Evolutionary conservation across 177 flowering plant genomes (phyloP), one percentile per base, ranked within the genome.

Genomic region (Vitis hybrid): DNA sequence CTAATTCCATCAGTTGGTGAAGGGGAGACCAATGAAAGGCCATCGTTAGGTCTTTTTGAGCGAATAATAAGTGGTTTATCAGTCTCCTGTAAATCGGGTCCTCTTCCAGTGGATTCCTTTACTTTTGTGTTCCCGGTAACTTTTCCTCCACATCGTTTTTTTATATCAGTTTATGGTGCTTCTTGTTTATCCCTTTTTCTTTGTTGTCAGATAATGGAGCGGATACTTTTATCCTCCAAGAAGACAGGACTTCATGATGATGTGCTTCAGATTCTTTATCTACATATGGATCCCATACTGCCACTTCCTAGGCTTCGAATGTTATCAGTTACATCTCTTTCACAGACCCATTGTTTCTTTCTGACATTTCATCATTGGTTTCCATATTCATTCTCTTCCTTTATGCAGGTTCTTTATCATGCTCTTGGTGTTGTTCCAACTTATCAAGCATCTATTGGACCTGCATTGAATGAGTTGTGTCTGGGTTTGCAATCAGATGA

Each of bases 101-200:
- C 97, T 65, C 90, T 96, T 77, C 99, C 99, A 18, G 98, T 92
- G 9, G 99, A 96, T 77, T 78, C 97, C 3, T 96, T 94, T 75
- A 80, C 83, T 27, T 94, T 94, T 75, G 70, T 94, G 53, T 96
- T 96, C 73, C 99, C 98, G 80, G 99, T 96, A 86, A 72, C 68
- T 74, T 60, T 57, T 46, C 17, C 49, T 51, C 52, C 24, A 35
- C 18, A 1, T 30, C 30, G 14, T 32, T 53, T 17, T 13, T 63
- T 30, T 56, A 0, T 3, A 14, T 56, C 1, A 21, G 46, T 62
- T 27, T 14, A 3, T 64, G 17, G 20, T 52, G 70, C n/a, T 60
- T 75, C 10, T 66, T n/a, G 11, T 54, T 30, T 55, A 35, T 61
- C 59, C 14, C 12, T 46, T 35, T 11, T 58, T 9, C 58, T 70